phyloP scores from a whole-genome alignment of 2,329 filamentous ascomycete genomes.

The Whalleya microplaca region DNA sequence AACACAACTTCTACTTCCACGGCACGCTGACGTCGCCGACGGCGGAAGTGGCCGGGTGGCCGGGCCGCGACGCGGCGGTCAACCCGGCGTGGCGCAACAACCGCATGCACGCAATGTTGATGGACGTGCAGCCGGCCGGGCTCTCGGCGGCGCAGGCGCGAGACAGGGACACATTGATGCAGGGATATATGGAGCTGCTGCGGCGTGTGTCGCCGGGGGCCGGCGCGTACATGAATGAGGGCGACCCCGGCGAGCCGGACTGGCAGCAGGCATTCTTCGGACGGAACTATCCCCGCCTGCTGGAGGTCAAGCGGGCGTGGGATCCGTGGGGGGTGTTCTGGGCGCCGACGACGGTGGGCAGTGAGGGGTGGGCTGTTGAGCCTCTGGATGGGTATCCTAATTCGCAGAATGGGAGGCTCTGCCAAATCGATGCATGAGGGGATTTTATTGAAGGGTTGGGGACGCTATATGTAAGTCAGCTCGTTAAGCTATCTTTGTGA shows the following conservation, averaged over 20 bases:
- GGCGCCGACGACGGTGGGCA: slow-evolving; percentile 53
- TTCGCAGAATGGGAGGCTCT: slow-evolving; percentile 32
- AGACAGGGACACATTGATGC: slow-evolving; percentile 31
- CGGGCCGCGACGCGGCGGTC: slow-evolving; percentile 38
- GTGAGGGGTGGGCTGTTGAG: slow-evolving; percentile 50
- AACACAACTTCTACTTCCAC: slow-evolving; percentile 42
- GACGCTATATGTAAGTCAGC: not conserved
- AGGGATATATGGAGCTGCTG: slow-evolving; percentile 31
- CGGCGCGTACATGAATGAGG: slow-evolving; percentile 58
- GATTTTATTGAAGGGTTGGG: not conserved
- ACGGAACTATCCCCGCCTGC: slow-evolving; percentile 45
- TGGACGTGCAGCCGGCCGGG: slow-evolving; percentile 29
- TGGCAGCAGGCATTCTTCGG: slow-evolving; percentile 54
- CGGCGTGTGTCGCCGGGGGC: slow-evolving; percentile 43
- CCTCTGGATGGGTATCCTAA: slow-evolving; percentile 25
- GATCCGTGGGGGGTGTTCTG: slow-evolving; percentile 54
- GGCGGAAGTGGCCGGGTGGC: slow-evolving; percentile 37
- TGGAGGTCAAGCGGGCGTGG: slow-evolving; percentile 52
- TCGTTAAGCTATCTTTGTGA: no score
- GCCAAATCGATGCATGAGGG: slow-evolving; percentile 12
- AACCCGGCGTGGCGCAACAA: slow-evolving; percentile 48
- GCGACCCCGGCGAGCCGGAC: slow-evolving; percentile 51
- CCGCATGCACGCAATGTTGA: slow-evolving; percentile 42
- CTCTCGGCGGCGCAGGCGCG: slow-evolving; percentile 29
- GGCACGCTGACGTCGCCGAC: slow-evolving; percentile 38